These are phyloP conservation scores for Xylaria longipes DNA, from an alignment of 495 filamentous ascomycete species.

Conservation along the genomic window DNA sequence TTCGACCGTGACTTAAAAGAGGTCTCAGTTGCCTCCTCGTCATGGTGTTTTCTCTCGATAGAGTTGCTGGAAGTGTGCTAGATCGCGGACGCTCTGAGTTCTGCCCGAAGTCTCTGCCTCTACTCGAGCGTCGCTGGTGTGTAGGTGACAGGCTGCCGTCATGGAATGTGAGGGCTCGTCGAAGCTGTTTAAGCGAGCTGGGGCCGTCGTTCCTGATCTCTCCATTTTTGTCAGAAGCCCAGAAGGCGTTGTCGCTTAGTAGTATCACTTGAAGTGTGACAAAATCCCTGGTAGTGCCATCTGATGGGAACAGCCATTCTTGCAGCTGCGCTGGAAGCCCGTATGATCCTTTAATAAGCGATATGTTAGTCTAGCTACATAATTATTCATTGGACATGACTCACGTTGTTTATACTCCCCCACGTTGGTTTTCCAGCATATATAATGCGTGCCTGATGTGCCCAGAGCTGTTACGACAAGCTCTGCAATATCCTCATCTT, in stretches of 20 bases:
- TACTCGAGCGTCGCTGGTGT: conserved; percentile 23
- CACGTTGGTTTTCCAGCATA: conserved; percentile 39
- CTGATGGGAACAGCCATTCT: conserved; percentile 48
- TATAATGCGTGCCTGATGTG: conserved; percentile 37
- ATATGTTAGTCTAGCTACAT: not conserved
- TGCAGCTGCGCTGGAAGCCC: conserved; percentile 45
- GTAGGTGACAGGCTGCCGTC: conserved; percentile 23
- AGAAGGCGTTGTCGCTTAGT: conserved; percentile 50
- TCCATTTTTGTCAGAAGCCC: conserved; percentile 49
- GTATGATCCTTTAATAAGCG: conserved; percentile 41
- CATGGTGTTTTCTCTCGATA: conserved; percentile 31
- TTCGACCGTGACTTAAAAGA: conserved; percentile 28
- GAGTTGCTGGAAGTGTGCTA: conserved; percentile 33
- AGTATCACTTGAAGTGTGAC: conserved; percentile 49
- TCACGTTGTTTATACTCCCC: conserved; percentile 39
- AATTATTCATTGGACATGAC: not conserved
- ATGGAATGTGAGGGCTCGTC: conserved; percentile 34
- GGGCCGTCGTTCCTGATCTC: conserved; percentile 41
- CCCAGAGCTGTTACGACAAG: conserved; percentile 39
- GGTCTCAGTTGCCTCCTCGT: conserved; percentile 28
- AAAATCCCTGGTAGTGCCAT: conserved; percentile 47
- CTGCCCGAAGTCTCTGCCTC: conserved; percentile 29
- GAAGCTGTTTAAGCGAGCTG: conserved; percentile 29
- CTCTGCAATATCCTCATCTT: conserved; percentile 36
- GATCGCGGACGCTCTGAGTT: conserved; percentile 37